A percentile compares a stretch with the other conserved stretches of the same genome.
Evolutionary conservation across 768 basidiomycete genomes (phyloP).

Genomic region (Rhizopogon salebrosus): DNA sequence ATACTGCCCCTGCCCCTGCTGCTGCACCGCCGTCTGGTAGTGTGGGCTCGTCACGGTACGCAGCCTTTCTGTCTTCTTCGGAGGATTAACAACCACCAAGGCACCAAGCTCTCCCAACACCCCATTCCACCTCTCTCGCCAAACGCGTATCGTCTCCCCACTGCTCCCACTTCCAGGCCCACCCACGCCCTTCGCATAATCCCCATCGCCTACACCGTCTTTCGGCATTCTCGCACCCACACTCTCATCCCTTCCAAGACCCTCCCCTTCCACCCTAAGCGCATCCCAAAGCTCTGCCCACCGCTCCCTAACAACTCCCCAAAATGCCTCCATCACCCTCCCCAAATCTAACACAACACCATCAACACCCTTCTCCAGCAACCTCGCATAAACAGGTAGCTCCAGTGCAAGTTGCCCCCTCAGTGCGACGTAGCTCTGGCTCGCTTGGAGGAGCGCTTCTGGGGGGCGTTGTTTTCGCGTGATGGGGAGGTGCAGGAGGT

Average conservation of each 20-base stretch:
- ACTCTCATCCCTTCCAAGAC: slow-evolving; percentile 50
- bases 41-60: not conserved
- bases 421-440: slow-evolving; percentile 72
- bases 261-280: slow-evolving; percentile 64
- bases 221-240: not conserved
- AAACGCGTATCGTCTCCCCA: slow-evolving; percentile 65
- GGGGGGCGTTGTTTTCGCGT: slow-evolving; percentile 59
- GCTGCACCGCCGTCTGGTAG: not conserved
- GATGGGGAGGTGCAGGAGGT: slow-evolving; percentile 62
- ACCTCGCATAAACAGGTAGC: slow-evolving; percentile 56
- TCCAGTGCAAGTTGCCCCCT: slow-evolving; percentile 68
- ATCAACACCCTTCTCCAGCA: slow-evolving; percentile 57
- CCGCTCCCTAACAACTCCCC: slow-evolving; percentile 49
- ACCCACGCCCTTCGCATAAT: not conserved
- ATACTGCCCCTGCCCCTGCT: not conserved
- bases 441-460: slow-evolving; percentile 62
- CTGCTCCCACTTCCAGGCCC: not conserved
- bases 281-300: slow-evolving; percentile 89
- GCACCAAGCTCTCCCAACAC: slow-evolving; percentile 46
- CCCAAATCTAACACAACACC: slow-evolving; percentile 48
- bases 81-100: slow-evolving; percentile 29
- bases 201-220: not conserved
- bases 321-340: slow-evolving; percentile 55
- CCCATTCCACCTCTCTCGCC: slow-evolving; percentile 64
- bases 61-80: not conserved